Conservation (phyloP, 345 rosid species). For the Corymbia maculata region DNA sequence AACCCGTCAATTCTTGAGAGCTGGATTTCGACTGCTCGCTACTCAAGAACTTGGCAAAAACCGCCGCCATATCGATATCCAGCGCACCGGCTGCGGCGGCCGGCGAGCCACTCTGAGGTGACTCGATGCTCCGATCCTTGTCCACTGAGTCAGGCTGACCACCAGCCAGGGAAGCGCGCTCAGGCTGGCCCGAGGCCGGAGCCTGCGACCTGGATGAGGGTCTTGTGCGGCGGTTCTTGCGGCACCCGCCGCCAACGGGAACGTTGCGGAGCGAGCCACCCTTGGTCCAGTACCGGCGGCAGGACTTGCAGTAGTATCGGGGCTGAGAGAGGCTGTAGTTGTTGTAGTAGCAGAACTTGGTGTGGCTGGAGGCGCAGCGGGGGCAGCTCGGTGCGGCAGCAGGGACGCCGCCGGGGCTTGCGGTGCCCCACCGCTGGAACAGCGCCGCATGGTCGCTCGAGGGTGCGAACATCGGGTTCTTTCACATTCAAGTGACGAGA, state of each 20-base stretch:
- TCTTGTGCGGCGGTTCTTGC: constrained; percentile 54
- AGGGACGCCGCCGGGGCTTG: background rate
- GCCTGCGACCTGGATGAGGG: background rate
- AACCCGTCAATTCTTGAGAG: background rate
- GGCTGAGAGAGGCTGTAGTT: constrained; percentile 94
- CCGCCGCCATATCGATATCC: constrained; percentile 62
- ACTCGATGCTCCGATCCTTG: background rate
- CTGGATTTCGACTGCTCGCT: background rate
- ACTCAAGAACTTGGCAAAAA: constrained; percentile 63
- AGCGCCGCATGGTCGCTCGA: background rate
- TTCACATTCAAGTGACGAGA: background rate
- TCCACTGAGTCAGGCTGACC: background rate
- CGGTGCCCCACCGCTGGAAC: background rate
- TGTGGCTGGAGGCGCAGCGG: constrained; percentile 79
- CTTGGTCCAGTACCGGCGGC: constrained; percentile 86
- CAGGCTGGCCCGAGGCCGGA: background rate
- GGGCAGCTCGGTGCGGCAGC: constrained; percentile 61
- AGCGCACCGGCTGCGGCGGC: constrained; percentile 2
- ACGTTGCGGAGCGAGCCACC: constrained; percentile 82
- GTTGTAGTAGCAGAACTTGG: constrained; percentile 90
- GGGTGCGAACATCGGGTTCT: background rate
- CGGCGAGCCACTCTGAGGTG: constrained; percentile 1
- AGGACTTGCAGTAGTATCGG: constrained; percentile 73
- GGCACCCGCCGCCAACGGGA: constrained; percentile 84
- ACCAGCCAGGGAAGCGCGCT: background rate